Evolutionary conservation across 2,329 filamentous ascomycete species (phyloP).

Genomic region (Scedosporium aurantiacum): DNA sequence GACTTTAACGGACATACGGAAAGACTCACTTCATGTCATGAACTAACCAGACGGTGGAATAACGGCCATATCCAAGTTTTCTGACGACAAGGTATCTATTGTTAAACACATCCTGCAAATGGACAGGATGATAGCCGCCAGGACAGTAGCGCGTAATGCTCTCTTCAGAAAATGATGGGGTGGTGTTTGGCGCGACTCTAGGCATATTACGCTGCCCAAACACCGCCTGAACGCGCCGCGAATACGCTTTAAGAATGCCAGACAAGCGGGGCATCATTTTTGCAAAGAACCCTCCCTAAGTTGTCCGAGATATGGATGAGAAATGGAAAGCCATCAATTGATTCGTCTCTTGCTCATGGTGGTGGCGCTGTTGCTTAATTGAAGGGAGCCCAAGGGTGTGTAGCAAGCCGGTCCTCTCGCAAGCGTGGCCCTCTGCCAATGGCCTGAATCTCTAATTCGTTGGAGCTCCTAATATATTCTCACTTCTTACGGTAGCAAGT

Average conservation of each 20-base stretch:
- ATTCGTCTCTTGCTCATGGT: too few relatives aligned
- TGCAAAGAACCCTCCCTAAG: neutral
- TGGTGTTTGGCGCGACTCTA: neutral
- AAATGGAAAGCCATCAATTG: neutral
- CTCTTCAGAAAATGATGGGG: slow-evolving; percentile 8
- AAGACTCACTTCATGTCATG: slow-evolving; percentile 9
- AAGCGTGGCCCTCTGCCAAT: too few relatives aligned
- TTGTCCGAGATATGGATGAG: neutral
- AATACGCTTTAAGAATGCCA: neutral
- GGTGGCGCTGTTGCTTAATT: too few relatives aligned
- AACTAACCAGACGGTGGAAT: slow-evolving; percentile 17
- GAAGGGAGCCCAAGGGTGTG: too few relatives aligned
- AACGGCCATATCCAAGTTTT: slow-evolving; percentile 16
- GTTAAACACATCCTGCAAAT: slow-evolving; percentile 14
- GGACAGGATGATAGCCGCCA: slow-evolving; percentile 15
- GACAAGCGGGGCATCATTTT: neutral
- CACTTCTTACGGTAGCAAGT: too few relatives aligned
- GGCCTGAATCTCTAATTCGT: too few relatives aligned
- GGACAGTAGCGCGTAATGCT: slow-evolving; percentile 11
- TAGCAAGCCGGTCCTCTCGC: too few relatives aligned
- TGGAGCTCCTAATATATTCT: too few relatives aligned
- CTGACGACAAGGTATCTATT: slow-evolving; percentile 13
- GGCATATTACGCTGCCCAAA: neutral
- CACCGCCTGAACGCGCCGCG: neutral
- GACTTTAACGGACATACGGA: neutral